These are phyloP conservation scores for Gamsiella multidivaricata DNA, from an alignment of 192 early-diverging fungal species.

Conservation along the genomic window DNA sequence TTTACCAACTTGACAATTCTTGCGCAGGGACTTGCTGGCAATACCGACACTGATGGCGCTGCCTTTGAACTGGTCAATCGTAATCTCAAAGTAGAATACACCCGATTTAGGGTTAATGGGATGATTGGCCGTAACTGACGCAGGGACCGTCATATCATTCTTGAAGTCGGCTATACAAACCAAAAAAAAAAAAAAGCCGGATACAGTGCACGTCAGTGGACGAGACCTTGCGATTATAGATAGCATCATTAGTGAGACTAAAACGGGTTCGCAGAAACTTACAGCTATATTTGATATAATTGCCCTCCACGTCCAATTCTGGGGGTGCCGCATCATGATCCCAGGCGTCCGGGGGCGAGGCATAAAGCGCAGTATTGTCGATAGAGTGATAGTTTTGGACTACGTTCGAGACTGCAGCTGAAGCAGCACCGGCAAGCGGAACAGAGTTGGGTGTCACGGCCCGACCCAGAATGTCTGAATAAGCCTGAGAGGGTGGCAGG, in stretches of 20 bases:
- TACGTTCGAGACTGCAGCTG: not conserved
- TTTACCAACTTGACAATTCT: constrained; percentile 53
- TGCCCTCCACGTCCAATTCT: constrained; percentile 51
- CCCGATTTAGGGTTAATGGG: constrained; percentile 40
- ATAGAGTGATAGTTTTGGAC: not conserved
- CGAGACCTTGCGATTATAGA: too few relatives aligned
- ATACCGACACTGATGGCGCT: constrained; percentile 50
- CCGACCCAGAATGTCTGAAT: too few relatives aligned
- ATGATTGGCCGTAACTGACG: constrained; percentile 49
- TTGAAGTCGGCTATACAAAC: constrained; percentile 38
- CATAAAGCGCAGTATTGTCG: constrained; percentile 17
- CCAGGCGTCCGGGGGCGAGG: constrained; percentile 39
- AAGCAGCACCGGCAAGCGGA: too few relatives aligned
- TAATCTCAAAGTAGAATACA: constrained; percentile 52
- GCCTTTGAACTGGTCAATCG: constrained; percentile 41
- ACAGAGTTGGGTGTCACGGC: too few relatives aligned
- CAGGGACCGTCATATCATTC: constrained; percentile 53
- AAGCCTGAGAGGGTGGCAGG: not conserved
- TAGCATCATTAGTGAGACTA: not conserved
- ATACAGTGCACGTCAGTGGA: too few relatives aligned
- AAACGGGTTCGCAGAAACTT: not conserved
- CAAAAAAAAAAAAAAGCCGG: constrained; percentile 1
- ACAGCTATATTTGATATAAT: constrained; percentile 45
- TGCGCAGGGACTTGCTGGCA: constrained; percentile 43
- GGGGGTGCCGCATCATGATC: constrained; percentile 49